Evolutionary conservation across 345 rosid species (phyloP), one percentile per base, ranked within the genome.

Genomic region (Camelina laxa): DNA sequence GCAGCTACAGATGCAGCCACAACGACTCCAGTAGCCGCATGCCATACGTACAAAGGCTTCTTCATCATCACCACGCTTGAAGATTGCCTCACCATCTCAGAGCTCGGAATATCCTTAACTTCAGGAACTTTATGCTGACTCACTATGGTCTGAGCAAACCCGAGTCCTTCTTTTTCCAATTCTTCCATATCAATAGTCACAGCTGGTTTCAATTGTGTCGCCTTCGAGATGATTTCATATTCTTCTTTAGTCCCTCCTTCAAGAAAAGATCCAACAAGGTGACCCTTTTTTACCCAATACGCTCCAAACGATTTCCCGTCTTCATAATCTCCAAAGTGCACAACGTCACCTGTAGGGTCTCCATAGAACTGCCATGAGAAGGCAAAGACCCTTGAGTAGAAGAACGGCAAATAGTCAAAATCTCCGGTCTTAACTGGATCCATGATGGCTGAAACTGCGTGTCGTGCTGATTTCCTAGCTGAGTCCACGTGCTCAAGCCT

Each of bases 401-500:
- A 92, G 85, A 90, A 95, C 4, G 99, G 98, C 19, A 90, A 81
- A 84, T 90, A 92, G 75, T 87, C 89, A 10, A 89, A 95, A 8
- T 92, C 94, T 4, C 83, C 87, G 0, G 87, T 82, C 73, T 88
- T 92, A 24, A 80, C 83, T n/a, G 91, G 90, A 45, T 89, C 90
- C 89, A 92, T 81, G 80, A 92, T 90, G 3, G 86, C 84, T 49
- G 92, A 74, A 65, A 89, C 96, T 16, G 88, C 97, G 50, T 92
- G 92, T 49, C 79, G 84, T 36, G 98, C 97, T 3, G 98, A 84
- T 84, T 88, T 90, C 59, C 96, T 83, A 9, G 98, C 98, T 0
- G 87, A 88, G 81, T 90, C 99, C 14, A 95, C 98, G 49, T 92
- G 99, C 87, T 92, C 99, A 45, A 95, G 97, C 80, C 99, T 90